A percentile compares a stretch with the other conserved stretches of the same genome.
Conservation (phyloP, 2,329 filamentous ascomycete species). For the Sordariomycetes sp. region DNA sequence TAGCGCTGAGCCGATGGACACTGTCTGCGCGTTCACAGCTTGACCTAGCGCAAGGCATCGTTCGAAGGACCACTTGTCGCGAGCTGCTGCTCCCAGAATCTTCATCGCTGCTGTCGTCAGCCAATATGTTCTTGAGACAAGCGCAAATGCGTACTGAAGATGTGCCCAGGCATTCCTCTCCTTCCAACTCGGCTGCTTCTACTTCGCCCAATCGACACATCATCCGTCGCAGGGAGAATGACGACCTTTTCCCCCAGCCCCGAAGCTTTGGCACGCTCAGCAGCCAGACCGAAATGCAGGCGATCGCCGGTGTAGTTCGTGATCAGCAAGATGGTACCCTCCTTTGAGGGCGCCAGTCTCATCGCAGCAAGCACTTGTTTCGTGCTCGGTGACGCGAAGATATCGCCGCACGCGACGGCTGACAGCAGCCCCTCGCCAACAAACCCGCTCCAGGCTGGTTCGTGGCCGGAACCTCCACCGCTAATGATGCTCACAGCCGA, state of each 20-base stretch:
- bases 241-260: slow-evolving; percentile 42
- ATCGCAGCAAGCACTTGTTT: slow-evolving; percentile 62
- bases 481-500: slow-evolving; percentile 22
- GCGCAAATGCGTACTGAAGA: slow-evolving; percentile 31
- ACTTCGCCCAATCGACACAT: slow-evolving; percentile 59
- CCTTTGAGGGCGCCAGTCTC: slow-evolving; percentile 45
- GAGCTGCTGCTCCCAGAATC: slow-evolving; percentile 58
- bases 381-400: slow-evolving; percentile 67
- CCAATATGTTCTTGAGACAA: slow-evolving; percentile 38
- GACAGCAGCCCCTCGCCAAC: slow-evolving; percentile 61
- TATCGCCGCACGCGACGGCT: slow-evolving; percentile 63
- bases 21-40: slow-evolving; percentile 47
- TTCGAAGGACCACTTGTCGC: slow-evolving; percentile 43
- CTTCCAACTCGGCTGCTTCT: slow-evolving; percentile 63
- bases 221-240: slow-evolving; percentile 65
- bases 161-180: slow-evolving; percentile 60
- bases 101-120: slow-evolving; percentile 43
- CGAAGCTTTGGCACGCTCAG: slow-evolving; percentile 59
- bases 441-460: slow-evolving; percentile 63
- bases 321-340: slow-evolving; percentile 61
- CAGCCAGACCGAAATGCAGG: slow-evolving; percentile 66
- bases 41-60: slow-evolving; percentile 47
- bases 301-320: slow-evolving; percentile 70
- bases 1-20: slow-evolving; percentile 60
- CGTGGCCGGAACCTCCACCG: slow-evolving; percentile 65